These are phyloP conservation scores for Phytophthora hibernalis DNA, from an alignment of 352 stramenopile species.

Conservation along the genomic window DNA sequence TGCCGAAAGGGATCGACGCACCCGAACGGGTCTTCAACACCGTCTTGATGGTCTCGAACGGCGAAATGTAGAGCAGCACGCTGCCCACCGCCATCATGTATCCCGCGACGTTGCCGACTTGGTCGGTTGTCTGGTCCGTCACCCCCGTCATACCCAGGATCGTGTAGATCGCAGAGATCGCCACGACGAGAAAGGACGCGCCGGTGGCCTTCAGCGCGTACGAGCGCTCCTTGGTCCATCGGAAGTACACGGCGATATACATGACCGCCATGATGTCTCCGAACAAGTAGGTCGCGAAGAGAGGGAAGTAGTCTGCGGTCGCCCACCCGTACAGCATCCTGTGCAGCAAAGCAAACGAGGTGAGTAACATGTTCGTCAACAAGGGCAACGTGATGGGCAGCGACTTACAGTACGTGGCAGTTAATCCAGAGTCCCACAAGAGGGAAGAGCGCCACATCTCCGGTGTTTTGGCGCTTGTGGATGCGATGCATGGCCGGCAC, in stretches of 20 bases:
- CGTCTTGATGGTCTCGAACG: constrained; percentile 38
- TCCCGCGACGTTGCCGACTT: constrained; percentile 29
- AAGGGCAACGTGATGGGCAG: not conserved
- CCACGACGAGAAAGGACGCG: constrained; percentile 22
- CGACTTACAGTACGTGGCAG: constrained; percentile 46
- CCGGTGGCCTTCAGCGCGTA: constrained; percentile 32
- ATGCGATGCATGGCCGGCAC: constrained; percentile 47
- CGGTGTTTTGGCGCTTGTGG: constrained; percentile 40
- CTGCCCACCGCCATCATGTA: constrained; percentile 49
- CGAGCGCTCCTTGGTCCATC: constrained; percentile 32
- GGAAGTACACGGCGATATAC: constrained; percentile 44
- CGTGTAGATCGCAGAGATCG: constrained; percentile 25
- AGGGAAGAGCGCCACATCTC: constrained; percentile 44
- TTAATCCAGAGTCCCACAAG: constrained; percentile 50
- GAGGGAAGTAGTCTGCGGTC: constrained; percentile 39
- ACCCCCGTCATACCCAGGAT: constrained; percentile 32
- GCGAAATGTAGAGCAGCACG: constrained; percentile 40
- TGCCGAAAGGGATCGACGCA: constrained; percentile 36
- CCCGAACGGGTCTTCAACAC: constrained; percentile 41
- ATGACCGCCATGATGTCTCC: constrained; percentile 39
- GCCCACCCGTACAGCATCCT: constrained; percentile 48
- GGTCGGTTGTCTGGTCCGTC: constrained; percentile 28
- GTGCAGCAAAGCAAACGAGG: constrained; percentile 9
- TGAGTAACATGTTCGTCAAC: constrained; percentile 16
- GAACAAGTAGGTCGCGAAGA: constrained; percentile 40